These are phyloP conservation scores for Penicillium rolfsii DNA, from an alignment of 2,329 filamentous ascomycete genomes.

Conservation along the genomic window DNA sequence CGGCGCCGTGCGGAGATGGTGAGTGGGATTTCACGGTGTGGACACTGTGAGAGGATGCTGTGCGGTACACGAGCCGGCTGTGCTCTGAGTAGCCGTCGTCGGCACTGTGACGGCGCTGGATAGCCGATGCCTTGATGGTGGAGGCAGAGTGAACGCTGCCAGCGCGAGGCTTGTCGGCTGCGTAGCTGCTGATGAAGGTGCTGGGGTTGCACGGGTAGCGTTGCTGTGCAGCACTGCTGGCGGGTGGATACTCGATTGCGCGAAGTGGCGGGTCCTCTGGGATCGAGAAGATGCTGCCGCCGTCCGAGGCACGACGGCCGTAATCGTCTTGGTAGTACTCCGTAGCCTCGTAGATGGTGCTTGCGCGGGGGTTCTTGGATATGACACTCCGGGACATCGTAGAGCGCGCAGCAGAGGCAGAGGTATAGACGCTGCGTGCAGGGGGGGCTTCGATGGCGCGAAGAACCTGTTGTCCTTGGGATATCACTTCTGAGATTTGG, in stretches of 20 bases:
- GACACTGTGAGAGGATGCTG: slow-evolving; percentile 30
- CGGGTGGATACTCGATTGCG: slow-evolving; percentile 45
- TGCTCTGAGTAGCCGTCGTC: slow-evolving; percentile 31
- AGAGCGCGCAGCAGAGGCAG: slow-evolving; percentile 35
- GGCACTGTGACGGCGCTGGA: slow-evolving; percentile 21
- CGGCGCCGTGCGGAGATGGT: slow-evolving; percentile 22
- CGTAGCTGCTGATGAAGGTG: slow-evolving; percentile 49
- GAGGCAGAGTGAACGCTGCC: slow-evolving; percentile 43
- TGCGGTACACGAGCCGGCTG: slow-evolving; percentile 21
- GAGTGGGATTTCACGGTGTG: slow-evolving; percentile 26
- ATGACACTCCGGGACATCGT: slow-evolving; percentile 38
- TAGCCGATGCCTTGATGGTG: slow-evolving; percentile 39
- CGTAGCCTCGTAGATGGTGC: slow-evolving; percentile 47
- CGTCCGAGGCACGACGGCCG: slow-evolving; percentile 43
- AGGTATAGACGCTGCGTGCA: slow-evolving; percentile 29
- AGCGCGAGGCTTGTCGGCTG: slow-evolving; percentile 38
- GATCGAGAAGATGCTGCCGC: slow-evolving; percentile 43
- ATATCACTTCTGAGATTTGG: slow-evolving; percentile 26
- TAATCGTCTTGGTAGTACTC: slow-evolving; percentile 38
- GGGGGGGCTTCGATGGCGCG: slow-evolving; percentile 41
- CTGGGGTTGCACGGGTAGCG: slow-evolving; percentile 39
- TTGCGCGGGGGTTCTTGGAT: slow-evolving; percentile 47
- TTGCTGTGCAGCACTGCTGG: slow-evolving; percentile 28
- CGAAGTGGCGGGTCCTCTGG: slow-evolving; percentile 41
- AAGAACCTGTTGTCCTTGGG: slow-evolving; percentile 31